Evolutionary conservation across 2,329 filamentous ascomycete genomes (phyloP), one percentile per base, ranked within the genome.

Genomic region (Thielaviopsis musarum): DNA sequence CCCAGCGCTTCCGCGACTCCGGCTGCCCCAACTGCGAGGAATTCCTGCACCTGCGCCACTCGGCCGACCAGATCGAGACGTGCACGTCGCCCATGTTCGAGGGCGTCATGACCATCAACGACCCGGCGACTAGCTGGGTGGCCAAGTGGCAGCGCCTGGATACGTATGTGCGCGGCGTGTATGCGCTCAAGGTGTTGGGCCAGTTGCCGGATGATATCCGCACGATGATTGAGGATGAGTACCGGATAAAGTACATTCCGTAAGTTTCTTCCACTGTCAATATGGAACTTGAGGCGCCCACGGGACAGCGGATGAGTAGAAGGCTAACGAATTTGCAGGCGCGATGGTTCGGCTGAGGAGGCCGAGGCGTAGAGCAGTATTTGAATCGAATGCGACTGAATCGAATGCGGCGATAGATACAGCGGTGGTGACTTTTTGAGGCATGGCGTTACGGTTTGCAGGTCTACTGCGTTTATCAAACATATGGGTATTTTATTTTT

Each of bases 11-110:
- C 78, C 79, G 84, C 67, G 81, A 83, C 67, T 79, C 87, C 69
- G 93, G 93, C 65, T 98, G 93, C 70, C 93, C 93, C 63, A 98
- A 98, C 77, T 98, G 93, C 79, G 91, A 96, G 69, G 83, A 87
- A 56, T 88, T 95, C 71, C 85, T 98, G 61, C 84, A 88, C 70
- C 85, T 97, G 62, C 79, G 82, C 64, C 84, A 85, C 69, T 87
- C 85, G 64, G 75, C 79, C 66, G 93, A 98, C 62, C 80, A 84
- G 64, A 87, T 97, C 67, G 83, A 88, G 69, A 88, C 90, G 74
- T 96, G 91, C 79, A 98, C 93, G 21, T 95, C 89, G 15, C 88
- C 91, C 68, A 91, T 97, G 64, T 98, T 93, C 70, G 93, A 98
- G 71, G 93, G 93, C 54, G 74, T 96, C 64, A 88, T 97, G 69